Percentiles rank a stretch among this genome's conserved stretches.
phyloP scores from a whole-genome alignment of 768 basidiomycete genomes.

The Termitomyces sp. region DNA sequence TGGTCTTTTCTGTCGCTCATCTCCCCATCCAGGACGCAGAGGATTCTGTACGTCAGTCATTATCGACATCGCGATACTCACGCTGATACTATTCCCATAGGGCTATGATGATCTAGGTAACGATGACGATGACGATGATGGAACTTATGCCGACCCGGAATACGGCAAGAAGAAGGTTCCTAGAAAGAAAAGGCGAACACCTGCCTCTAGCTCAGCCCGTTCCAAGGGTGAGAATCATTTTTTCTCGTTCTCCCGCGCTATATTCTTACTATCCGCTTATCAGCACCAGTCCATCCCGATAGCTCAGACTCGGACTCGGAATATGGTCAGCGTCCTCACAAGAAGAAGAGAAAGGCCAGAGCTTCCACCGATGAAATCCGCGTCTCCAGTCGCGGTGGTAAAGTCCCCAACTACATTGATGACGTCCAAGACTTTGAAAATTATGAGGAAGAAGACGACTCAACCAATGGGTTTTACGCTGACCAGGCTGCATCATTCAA shows the following conservation, averaged over 20 bases:
- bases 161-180: conserved; percentile 64
- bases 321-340: conserved; percentile 74
- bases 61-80: conserved; percentile 5
- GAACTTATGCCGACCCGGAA: conserved; percentile 74
- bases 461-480: conserved; percentile 46
- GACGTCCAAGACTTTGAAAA: conserved; percentile 77
- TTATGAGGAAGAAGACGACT: conserved; percentile 61
- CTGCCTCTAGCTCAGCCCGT: conserved; percentile 39
- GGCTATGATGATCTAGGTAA: conserved; percentile 55
- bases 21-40: conserved; percentile 38
- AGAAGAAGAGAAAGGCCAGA: conserved; percentile 74
- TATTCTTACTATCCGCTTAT: conserved; percentile 15
- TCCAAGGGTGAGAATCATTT: conserved; percentile 47
- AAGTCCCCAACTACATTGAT: conserved; percentile 81
- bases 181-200: conserved; percentile 62
- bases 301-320: conserved; percentile 83
- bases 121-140: conserved; percentile 66
- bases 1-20: conserved; percentile 11
- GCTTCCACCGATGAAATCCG: conserved; percentile 67
- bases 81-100: conserved; percentile 23
- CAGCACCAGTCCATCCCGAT: conserved; percentile 47
- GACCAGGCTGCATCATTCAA: conserved; percentile 50
- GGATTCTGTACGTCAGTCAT: conserved; percentile 48
- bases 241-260: conserved; percentile 7
- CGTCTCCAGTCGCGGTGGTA: conserved; percentile 69